These are phyloP conservation scores for Annona cherimola DNA, from an alignment of 164 flowering plant species.

Conservation along the genomic window DNA sequence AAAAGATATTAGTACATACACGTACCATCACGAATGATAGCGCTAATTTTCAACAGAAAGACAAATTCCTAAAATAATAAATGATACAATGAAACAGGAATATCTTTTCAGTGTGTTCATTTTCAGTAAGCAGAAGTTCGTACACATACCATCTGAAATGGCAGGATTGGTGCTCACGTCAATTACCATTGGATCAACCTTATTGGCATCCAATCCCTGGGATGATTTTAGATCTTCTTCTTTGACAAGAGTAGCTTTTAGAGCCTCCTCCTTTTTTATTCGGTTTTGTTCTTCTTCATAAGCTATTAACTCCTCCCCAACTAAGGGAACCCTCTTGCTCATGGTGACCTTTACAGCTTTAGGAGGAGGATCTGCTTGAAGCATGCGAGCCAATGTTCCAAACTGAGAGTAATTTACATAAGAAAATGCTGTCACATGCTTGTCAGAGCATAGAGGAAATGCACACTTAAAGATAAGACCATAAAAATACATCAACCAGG, in stretches of 20 bases:
- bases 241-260: constrained; percentile 70
- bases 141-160: constrained; percentile 62
- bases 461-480: not conserved
- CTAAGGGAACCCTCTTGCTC: constrained; percentile 88
- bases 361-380: constrained; percentile 98
- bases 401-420: constrained; percentile 39
- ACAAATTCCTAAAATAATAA: no score
- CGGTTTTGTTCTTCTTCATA: constrained; percentile 97
- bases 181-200: constrained; percentile 76
- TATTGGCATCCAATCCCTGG: constrained; percentile 41
- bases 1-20: no score
- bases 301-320: constrained; percentile 89
- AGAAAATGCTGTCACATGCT: not conserved
- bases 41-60: not conserved
- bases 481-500: not conserved
- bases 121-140: no score
- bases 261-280: constrained; percentile 75
- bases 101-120: no score
- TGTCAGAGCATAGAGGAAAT: not conserved
- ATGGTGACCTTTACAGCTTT: constrained; percentile 92
- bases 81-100: no score
- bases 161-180: constrained; percentile 37
- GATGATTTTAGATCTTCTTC: constrained; percentile 76
- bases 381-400: constrained; percentile 90
- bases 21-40: not conserved